Percentiles rank a stretch among this genome's conserved stretches.
Evolutionary conservation across 352 stramenopile species (phyloP).

Genomic region (Phytophthora palmivora): DNA sequence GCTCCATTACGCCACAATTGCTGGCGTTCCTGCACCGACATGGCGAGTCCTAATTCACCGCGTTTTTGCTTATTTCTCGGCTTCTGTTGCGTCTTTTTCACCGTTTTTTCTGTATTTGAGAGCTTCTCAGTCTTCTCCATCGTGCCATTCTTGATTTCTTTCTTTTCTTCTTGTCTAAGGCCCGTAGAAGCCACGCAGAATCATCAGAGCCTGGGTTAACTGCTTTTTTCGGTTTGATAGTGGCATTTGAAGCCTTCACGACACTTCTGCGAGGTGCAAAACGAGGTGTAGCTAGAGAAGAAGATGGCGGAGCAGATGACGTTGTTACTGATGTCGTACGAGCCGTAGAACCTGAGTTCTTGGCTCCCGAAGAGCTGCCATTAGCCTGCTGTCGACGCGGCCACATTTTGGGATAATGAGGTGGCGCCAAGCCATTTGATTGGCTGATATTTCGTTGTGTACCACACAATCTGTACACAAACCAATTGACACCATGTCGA

Average conservation of each 20-base stretch:
- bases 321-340: background rate
- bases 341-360: conserved; percentile 6
- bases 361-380: conserved; percentile 7
- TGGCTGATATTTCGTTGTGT: conserved; percentile 20
- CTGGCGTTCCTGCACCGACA: conserved; percentile 36
- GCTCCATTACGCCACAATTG: conserved; percentile 37
- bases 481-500: conserved; percentile 37
- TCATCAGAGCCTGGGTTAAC: conserved; percentile 19
- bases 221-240: conserved; percentile 9
- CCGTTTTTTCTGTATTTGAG: background rate
- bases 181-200: conserved; percentile 48
- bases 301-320: background rate
- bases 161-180: conserved; percentile 51
- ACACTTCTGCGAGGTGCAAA: conserved; percentile 28
- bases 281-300: conserved; percentile 9
- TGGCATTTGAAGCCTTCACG: conserved; percentile 16
- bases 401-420: conserved; percentile 46
- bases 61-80: conserved; percentile 23
- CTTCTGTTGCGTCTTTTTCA: conserved; percentile 21
- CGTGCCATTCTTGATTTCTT: conserved; percentile 10
- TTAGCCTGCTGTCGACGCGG: conserved; percentile 32
- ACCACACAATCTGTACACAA: background rate
- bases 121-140: background rate
- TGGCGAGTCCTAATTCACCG: conserved; percentile 7
- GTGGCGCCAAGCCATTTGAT: conserved; percentile 33